Evolutionary conservation across 2,329 filamentous ascomycete genomes (phyloP).

Genomic region (Hymenoscyphus fructigenus): DNA sequence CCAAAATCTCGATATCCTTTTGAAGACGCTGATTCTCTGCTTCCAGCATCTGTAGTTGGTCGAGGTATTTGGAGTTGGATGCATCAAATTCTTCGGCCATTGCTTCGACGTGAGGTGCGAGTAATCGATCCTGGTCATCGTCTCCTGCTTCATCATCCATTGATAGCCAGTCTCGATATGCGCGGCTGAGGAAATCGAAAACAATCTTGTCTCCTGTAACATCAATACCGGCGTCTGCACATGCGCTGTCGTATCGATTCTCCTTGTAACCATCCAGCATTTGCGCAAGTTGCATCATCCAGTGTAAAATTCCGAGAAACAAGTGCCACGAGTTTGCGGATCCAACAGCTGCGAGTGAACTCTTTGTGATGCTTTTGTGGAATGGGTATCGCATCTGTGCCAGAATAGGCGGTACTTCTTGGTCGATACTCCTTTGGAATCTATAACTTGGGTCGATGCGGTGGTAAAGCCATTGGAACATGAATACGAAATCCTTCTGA

Average conservation of each 20-base stretch:
- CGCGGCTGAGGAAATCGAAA: slow-evolving; percentile 85
- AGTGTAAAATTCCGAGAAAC: slow-evolving; percentile 90
- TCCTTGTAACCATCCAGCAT: slow-evolving; percentile 83
- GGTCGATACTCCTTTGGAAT: slow-evolving; percentile 92
- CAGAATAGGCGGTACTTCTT: slow-evolving; percentile 87
- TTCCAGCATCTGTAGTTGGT: slow-evolving; percentile 83
- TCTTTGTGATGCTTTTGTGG: slow-evolving; percentile 94
- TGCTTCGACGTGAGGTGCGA: slow-evolving; percentile 78
- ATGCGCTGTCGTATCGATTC: slow-evolving; percentile 86
- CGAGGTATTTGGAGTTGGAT: slow-evolving; percentile 79
- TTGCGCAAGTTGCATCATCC: slow-evolving; percentile 97
- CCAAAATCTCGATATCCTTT: slow-evolving; percentile 84
- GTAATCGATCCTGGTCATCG: slow-evolving; percentile 74
- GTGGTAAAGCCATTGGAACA: slow-evolving; percentile 98
- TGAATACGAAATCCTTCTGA: slow-evolving; percentile 96
- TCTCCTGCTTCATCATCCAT: slow-evolving; percentile 88
- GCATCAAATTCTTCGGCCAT: slow-evolving; percentile 89
- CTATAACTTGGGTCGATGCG: slow-evolving; percentile 91
- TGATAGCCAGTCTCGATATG: slow-evolving; percentile 90
- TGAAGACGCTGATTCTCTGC: slow-evolving; percentile 78
- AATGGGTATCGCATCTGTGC: slow-evolving; percentile 95
- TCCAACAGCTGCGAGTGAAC: slow-evolving; percentile 89
- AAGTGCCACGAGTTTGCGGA: slow-evolving; percentile 91
- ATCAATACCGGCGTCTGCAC: slow-evolving; percentile 82
- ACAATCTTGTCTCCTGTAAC: slow-evolving; percentile 89